phyloP scores from a whole-genome alignment of 2,329 filamentous ascomycete genomes.

The Chaetomiaceae sp. region DNA sequence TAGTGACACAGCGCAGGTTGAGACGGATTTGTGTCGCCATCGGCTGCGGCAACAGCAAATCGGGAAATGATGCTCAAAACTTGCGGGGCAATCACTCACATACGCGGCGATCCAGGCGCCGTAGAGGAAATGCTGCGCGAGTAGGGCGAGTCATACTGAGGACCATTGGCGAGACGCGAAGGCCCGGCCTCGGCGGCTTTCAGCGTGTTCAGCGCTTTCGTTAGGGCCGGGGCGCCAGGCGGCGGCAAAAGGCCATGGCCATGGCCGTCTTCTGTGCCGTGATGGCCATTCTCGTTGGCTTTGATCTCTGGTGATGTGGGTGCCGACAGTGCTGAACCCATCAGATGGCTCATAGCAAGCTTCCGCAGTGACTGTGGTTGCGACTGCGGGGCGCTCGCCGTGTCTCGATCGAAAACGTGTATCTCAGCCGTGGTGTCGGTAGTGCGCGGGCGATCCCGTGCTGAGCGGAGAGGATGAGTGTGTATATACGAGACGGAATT shows the following conservation, averaged over 20 bases:
- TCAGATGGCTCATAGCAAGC: slow-evolving; percentile 29
- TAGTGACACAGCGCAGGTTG: not conserved
- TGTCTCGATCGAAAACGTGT: slow-evolving; percentile 14
- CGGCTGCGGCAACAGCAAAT: not conserved
- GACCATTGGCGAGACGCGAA: slow-evolving; percentile 30
- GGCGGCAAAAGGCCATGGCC: slow-evolving; percentile 17
- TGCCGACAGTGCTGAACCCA: slow-evolving; percentile 32
- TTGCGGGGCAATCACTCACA: slow-evolving; percentile 40
- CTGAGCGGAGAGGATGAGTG: not conserved
- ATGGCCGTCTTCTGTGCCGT: slow-evolving; percentile 5
- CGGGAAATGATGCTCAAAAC: not conserved
- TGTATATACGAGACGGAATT: not conserved
- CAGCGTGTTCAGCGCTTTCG: slow-evolving; percentile 35
- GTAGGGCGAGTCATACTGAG: slow-evolving; percentile 49
- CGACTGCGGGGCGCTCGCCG: slow-evolving; percentile 18
- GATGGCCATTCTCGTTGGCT: slow-evolving; percentile 17
- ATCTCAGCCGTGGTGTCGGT: slow-evolving; percentile 24
- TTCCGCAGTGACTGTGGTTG: slow-evolving; percentile 24
- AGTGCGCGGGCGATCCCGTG: not conserved
- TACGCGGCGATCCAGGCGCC: slow-evolving; percentile 54
- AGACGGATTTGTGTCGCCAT: not conserved
- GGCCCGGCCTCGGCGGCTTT: slow-evolving; percentile 37
- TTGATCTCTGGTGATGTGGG: slow-evolving; percentile 25
- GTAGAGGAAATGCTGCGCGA: slow-evolving; percentile 55
- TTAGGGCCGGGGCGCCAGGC: slow-evolving; percentile 26